Evolutionary conservation across 2,329 filamentous ascomycete genomes (phyloP).

Genomic region (Lasiodiplodia citricola): DNA sequence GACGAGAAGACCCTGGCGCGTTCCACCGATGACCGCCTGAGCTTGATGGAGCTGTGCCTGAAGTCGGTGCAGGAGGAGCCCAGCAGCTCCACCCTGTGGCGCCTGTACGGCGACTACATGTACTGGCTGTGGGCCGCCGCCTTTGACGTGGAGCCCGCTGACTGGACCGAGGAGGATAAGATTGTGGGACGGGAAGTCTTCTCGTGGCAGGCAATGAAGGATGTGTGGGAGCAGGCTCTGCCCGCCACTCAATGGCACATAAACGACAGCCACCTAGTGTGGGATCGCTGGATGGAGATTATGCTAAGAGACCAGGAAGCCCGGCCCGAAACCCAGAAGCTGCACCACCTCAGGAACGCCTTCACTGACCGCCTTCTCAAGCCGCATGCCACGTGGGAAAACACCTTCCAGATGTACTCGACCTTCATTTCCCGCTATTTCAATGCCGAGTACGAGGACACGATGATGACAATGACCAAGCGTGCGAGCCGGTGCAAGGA

Average conservation of each 20-base stretch:
- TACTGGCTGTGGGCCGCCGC: conserved; percentile 72
- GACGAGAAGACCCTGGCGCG: conserved; percentile 68
- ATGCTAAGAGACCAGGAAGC: conserved; percentile 70
- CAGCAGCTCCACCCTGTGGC: conserved; percentile 75
- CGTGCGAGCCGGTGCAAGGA: conserved; percentile 68
- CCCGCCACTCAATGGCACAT: conserved; percentile 75
- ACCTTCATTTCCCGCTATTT: conserved; percentile 75
- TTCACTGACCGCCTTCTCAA: conserved; percentile 72
- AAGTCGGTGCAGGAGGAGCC: conserved; percentile 73
- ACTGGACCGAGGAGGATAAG: conserved; percentile 70
- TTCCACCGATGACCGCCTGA: conserved; percentile 70
- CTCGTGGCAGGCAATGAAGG: conserved; percentile 68
- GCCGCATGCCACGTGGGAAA: conserved; percentile 77
- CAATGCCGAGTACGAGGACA: conserved; percentile 71
- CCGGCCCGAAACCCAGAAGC: conserved; percentile 59
- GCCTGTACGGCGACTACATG: conserved; percentile 78
- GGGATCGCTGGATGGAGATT: conserved; percentile 78
- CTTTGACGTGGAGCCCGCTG: conserved; percentile 57
- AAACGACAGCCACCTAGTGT: conserved; percentile 76
- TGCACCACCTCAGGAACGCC: conserved; percentile 70
- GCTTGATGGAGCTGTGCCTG: conserved; percentile 74
- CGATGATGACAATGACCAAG: conserved; percentile 72
- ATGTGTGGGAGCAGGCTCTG: conserved; percentile 74
- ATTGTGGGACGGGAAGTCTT: conserved; percentile 74
- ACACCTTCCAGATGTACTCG: conserved; percentile 76